A percentile compares a stretch with the other conserved stretches of the same genome.
Conservation (phyloP, 1,284 basidiomycete genomes). For the Austroboletus novae-zelandiae region DNA sequence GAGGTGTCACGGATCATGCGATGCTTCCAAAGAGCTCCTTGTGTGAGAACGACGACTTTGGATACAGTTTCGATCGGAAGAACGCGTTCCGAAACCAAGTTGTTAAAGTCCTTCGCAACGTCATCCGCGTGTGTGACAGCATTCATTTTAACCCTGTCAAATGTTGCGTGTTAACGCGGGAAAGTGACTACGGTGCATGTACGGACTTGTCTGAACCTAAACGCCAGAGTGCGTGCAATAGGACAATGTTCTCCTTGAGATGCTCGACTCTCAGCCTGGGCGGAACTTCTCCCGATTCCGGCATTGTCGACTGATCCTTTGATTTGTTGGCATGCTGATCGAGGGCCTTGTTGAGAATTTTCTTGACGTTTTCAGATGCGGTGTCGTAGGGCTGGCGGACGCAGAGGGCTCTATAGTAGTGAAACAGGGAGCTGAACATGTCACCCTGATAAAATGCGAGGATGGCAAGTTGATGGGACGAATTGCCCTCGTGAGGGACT, state of each 20-base stretch:
- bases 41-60: conserved; percentile 69
- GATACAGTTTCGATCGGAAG: conserved; percentile 78
- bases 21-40: conserved; percentile 82
- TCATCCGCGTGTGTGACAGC: conserved; percentile 33
- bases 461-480: conserved; percentile 95
- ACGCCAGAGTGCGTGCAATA: conserved; percentile 72
- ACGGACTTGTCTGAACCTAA: conserved; percentile 59
- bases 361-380: conserved; percentile 82
- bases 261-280: conserved; percentile 49
- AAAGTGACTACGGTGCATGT: conserved; percentile 7
- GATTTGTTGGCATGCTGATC: conserved; percentile 48
- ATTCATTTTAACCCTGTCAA: conserved; percentile 19
- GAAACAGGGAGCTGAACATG: conserved; percentile 75
- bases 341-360: conserved; percentile 64
- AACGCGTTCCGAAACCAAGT: conserved; percentile 62
- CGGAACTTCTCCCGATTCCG: conserved; percentile 34
- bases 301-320: conserved; percentile 36
- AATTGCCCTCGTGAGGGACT: conserved; percentile 81
- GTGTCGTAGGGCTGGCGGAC: conserved; percentile 85
- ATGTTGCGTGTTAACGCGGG: not conserved
- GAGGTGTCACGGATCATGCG: conserved; percentile 58
- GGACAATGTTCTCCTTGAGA: conserved; percentile 71
- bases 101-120: conserved; percentile 52
- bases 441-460: conserved; percentile 84
- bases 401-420: conserved; percentile 92